A percentile compares a stretch with the other conserved stretches of the same genome.
These are phyloP conservation scores for Sporothrix schenckii DNA, from an alignment of 2,329 filamentous ascomycete genomes.

Conservation along the genomic window DNA sequence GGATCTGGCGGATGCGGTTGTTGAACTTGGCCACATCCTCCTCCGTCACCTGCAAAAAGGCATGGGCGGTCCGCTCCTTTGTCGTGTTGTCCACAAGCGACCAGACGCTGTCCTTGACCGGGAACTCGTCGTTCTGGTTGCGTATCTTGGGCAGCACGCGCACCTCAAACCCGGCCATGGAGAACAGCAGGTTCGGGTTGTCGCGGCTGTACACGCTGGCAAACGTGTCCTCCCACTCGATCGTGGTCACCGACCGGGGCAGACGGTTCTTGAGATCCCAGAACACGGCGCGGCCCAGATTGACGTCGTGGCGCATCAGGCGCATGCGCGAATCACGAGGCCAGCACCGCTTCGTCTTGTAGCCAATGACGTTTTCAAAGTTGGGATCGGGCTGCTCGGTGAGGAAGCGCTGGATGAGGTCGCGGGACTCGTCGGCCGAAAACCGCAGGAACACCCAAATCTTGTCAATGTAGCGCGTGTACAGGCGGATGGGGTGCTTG, in stretches of 20 bases:
- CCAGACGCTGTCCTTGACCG: conserved; percentile 98
- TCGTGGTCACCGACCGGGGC: conserved; percentile 91
- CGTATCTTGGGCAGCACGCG: conserved; percentile 93
- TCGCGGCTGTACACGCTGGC: conserved; percentile 97
- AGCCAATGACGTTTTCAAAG: conserved; percentile 98
- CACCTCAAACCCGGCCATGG: conserved; percentile 98
- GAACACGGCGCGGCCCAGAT: conserved; percentile 94
- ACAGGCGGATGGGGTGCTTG: conserved; percentile 93
- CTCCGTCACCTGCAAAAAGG: conserved; percentile 95
- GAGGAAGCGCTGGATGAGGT: conserved; percentile 94
- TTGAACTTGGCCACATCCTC: conserved; percentile 99
- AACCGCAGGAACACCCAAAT: conserved; percentile 99
- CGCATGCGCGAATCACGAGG: conserved; percentile 97
- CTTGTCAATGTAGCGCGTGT: conserved; percentile 95
- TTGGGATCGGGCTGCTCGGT: conserved; percentile 98
- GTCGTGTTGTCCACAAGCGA: conserved; percentile 93
- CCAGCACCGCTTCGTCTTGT: conserved; percentile 99
- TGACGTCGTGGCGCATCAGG: conserved; percentile 97
- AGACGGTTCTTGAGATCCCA: conserved; percentile 98
- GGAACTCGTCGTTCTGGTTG: conserved; percentile 95
- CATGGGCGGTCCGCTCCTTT: conserved; percentile 95
- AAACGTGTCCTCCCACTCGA: conserved; percentile 99
- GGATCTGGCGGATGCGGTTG: conserved; percentile 95
- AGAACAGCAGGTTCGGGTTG: conserved; percentile 95
- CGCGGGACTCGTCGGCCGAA: conserved; percentile 87